These are phyloP conservation scores for Karstenula rhodostoma DNA, from an alignment of 2,329 filamentous ascomycete species.

Conservation along the genomic window DNA sequence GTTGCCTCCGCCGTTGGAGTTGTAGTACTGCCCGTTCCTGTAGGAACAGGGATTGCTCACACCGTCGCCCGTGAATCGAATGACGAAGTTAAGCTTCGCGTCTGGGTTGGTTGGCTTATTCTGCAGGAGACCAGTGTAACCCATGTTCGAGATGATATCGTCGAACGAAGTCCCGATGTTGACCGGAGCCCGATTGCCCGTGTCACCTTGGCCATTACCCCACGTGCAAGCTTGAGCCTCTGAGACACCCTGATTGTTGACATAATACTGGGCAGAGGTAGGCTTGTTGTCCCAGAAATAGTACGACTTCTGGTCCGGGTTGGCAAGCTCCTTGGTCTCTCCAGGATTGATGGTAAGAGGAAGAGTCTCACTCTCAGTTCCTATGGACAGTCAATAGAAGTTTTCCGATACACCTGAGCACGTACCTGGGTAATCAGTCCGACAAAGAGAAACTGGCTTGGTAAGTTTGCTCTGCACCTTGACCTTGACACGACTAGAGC, in stretches of 20 bases:
- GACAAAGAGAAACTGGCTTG: slow-evolving; percentile 77
- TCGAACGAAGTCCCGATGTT: slow-evolving; percentile 82
- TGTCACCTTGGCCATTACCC: slow-evolving; percentile 66
- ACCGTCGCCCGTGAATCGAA: slow-evolving; percentile 75
- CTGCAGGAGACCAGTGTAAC: slow-evolving; percentile 83
- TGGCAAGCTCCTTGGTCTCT: slow-evolving; percentile 70
- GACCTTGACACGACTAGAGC: slow-evolving; percentile 70
- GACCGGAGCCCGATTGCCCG: slow-evolving; percentile 86
- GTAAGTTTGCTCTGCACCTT: slow-evolving; percentile 77
- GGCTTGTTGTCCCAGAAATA: slow-evolving; percentile 77
- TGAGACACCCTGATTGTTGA: slow-evolving; percentile 80
- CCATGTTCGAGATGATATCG: slow-evolving; percentile 56
- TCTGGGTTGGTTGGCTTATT: slow-evolving; percentile 76
- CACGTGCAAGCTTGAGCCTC: slow-evolving; percentile 78
- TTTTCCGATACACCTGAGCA: not conserved
- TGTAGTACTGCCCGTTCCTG: slow-evolving; percentile 72
- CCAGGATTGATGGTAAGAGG: slow-evolving; percentile 72
- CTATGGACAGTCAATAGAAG: slow-evolving; percentile 40
- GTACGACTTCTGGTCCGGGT: slow-evolving; percentile 75
- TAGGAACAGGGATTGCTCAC: slow-evolving; percentile 63
- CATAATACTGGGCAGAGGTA: slow-evolving; percentile 95
- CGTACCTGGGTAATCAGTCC: slow-evolving; percentile 91
- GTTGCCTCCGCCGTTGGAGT: slow-evolving; percentile 52
- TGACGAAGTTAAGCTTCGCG: slow-evolving; percentile 77
- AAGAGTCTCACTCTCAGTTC: slow-evolving; percentile 84